Evolutionary conservation across 2,329 filamentous ascomycete genomes (phyloP).

Genomic region (Madurella fahalii): DNA sequence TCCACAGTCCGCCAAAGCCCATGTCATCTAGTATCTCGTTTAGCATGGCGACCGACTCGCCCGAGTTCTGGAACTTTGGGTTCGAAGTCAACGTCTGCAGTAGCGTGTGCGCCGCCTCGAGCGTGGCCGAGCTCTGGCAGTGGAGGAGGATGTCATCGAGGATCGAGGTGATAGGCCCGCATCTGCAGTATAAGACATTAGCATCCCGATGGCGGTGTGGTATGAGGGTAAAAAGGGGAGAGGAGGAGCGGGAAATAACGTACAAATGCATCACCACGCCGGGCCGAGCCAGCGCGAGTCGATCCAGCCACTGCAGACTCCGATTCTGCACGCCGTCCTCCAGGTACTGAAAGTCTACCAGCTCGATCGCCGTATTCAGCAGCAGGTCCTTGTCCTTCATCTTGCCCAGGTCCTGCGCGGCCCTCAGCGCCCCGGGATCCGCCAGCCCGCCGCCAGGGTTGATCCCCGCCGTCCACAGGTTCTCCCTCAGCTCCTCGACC

Average conservation of each 20-base stretch:
- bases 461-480: conserved; percentile 57
- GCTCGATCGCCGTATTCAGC: conserved; percentile 58
- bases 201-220: not conserved
- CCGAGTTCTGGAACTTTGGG: conserved; percentile 45
- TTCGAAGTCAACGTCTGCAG: conserved; percentile 56
- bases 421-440: conserved; percentile 24
- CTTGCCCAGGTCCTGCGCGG: conserved; percentile 40
- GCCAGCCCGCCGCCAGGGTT: conserved; percentile 41
- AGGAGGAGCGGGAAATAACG: conserved; percentile 28
- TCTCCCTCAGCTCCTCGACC: conserved; percentile 58
- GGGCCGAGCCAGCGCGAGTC: conserved; percentile 51
- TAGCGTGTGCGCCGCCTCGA: conserved; percentile 58
- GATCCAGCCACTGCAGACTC: conserved; percentile 56
- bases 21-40: conserved; percentile 53
- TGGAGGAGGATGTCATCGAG: conserved; percentile 60
- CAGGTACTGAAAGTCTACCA: conserved; percentile 63
- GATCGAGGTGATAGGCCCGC: conserved; percentile 52
- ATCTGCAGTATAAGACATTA: conserved; percentile 35
- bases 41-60: conserved; percentile 46
- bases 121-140: conserved; percentile 56
- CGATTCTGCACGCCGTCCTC: conserved; percentile 60
- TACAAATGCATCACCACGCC: conserved; percentile 56
- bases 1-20: conserved; percentile 61
- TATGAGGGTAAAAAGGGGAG: not conserved
- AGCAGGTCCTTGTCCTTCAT: conserved; percentile 60